Percentiles rank a stretch among this genome's conserved stretches.
These are phyloP conservation scores for Powellomyces hirtus DNA, from an alignment of 192 early-diverging fungal genomes.

Conservation along the genomic window DNA sequence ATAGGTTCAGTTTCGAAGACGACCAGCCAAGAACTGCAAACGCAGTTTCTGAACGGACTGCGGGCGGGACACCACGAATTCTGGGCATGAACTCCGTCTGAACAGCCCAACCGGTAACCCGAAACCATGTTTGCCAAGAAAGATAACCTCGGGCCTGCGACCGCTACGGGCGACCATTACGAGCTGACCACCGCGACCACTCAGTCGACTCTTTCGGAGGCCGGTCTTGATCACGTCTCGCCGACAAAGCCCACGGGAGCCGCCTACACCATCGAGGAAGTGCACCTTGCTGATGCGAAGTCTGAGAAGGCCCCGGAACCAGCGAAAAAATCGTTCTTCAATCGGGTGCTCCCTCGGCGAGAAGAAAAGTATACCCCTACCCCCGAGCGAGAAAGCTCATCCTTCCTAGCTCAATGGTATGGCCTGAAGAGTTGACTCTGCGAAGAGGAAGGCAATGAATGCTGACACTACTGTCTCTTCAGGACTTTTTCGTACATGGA, in stretches of 20 bases:
- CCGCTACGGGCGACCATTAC: not conserved
- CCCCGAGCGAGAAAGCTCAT: not conserved
- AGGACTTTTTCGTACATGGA: constrained; percentile 36
- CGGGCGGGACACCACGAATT: too few relatives aligned
- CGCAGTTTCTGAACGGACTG: too few relatives aligned
- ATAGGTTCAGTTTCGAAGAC: too few relatives aligned
- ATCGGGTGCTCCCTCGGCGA: not conserved
- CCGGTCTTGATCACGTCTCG: not conserved
- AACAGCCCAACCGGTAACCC: too few relatives aligned
- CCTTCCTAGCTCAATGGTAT: not conserved
- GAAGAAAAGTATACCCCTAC: not conserved
- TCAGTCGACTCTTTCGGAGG: not conserved
- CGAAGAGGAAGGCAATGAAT: not conserved
- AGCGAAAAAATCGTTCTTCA: not conserved
- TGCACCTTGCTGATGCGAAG: not conserved
- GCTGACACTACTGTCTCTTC: not conserved
- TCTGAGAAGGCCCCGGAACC: not conserved
- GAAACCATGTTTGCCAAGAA: too few relatives aligned
- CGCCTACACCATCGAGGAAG: not conserved
- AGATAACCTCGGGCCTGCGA: too few relatives aligned
- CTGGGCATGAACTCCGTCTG: too few relatives aligned
- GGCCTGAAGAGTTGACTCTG: not conserved
- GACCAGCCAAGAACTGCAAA: too few relatives aligned
- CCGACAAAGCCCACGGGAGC: not conserved
- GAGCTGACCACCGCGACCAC: not conserved